Conservation (phyloP, 257 asterid genomes). For the Solanum lycopersicoides region DNA sequence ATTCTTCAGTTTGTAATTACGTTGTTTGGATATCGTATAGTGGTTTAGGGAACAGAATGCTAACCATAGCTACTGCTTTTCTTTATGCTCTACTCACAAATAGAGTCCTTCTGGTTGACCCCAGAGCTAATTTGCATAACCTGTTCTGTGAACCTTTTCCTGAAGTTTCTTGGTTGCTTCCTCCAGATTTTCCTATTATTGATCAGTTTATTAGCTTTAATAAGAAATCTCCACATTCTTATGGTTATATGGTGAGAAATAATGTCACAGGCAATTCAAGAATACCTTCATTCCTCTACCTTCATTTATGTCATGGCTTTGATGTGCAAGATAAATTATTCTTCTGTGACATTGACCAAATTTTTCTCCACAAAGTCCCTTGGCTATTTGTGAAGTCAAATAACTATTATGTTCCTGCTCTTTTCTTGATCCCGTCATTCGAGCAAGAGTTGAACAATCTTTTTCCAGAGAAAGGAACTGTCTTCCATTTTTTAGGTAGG, state of each 20-base stretch:
- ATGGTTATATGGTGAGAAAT: slow-evolving; percentile 44
- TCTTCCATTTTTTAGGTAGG: slow-evolving; percentile 66
- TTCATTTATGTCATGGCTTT: slow-evolving; percentile 61
- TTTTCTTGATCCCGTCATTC: slow-evolving; percentile 53
- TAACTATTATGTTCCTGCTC: slow-evolving; percentile 62
- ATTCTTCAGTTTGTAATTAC: slow-evolving; percentile 47
- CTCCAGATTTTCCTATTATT: slow-evolving; percentile 44
- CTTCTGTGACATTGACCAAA: slow-evolving; percentile 63
- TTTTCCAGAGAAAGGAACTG: slow-evolving; percentile 57
- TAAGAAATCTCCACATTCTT: slow-evolving; percentile 36
- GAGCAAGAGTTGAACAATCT: slow-evolving; percentile 40
- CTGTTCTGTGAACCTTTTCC: slow-evolving; percentile 92
- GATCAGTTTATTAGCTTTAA: slow-evolving; percentile 23
- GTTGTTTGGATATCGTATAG: slow-evolving; percentile 60
- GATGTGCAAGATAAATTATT: slow-evolving; percentile 48
- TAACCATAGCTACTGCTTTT: slow-evolving; percentile 62
- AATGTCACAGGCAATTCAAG: slow-evolving; percentile 16
- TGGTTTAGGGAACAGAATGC: slow-evolving; percentile 69
- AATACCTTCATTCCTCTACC: slow-evolving; percentile 33
- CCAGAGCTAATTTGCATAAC: slow-evolving; percentile 41
- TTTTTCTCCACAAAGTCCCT: slow-evolving; percentile 26
- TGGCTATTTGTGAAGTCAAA: slow-evolving; percentile 57
- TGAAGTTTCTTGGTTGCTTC: slow-evolving; percentile 65
- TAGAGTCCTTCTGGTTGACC: slow-evolving; percentile 69
- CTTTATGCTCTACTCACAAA: slow-evolving; percentile 82